Percentiles rank a stretch among this genome's conserved stretches.
These are phyloP conservation scores for Stemphylium vesicarium DNA, from an alignment of 2,329 filamentous ascomycete genomes.

Conservation along the genomic window DNA sequence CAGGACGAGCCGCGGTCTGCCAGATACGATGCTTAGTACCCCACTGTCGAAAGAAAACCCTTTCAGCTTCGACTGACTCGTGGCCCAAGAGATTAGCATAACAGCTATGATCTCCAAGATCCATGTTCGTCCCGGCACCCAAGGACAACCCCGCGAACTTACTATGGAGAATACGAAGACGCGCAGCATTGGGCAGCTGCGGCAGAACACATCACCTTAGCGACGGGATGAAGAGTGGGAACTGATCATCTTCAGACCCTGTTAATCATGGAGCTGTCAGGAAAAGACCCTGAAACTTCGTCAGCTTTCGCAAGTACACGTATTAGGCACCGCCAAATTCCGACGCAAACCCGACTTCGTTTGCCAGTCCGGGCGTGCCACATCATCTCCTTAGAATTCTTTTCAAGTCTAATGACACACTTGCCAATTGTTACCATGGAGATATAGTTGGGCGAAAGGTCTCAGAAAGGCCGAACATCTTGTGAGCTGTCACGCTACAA, in stretches of 20 bases:
- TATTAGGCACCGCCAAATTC: conserved; percentile 2
- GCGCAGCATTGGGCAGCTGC: conserved; percentile 10
- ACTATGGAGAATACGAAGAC: conserved; percentile 8
- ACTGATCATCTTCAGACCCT: conserved; percentile 10
- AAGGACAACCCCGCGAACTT: conserved; percentile 4
- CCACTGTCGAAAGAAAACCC: not conserved
- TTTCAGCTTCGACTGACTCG: conserved; percentile 1
- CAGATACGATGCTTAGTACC: not conserved
- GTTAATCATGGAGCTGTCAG: not conserved
- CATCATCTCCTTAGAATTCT: not conserved
- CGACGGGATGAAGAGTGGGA: conserved; percentile 5
- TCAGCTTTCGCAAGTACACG: not conserved
- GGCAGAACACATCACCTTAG: conserved; percentile 10
- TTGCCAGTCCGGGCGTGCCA: not conserved
- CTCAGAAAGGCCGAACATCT: not conserved
- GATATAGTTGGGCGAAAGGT: conserved; percentile 5
- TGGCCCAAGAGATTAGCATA: not conserved
- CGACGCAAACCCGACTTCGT: not conserved
- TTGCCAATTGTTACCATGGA: conserved; percentile 4
- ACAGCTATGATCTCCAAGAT: not conserved
- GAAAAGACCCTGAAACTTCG: not conserved
- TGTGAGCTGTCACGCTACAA: not conserved
- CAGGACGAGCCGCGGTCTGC: not conserved
- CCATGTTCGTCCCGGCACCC: conserved; percentile 3
- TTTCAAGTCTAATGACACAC: conserved; percentile 4